Evolutionary conservation across 371 early-diverging fungal species (phyloP).

Genomic region (Mucor sp.): DNA sequence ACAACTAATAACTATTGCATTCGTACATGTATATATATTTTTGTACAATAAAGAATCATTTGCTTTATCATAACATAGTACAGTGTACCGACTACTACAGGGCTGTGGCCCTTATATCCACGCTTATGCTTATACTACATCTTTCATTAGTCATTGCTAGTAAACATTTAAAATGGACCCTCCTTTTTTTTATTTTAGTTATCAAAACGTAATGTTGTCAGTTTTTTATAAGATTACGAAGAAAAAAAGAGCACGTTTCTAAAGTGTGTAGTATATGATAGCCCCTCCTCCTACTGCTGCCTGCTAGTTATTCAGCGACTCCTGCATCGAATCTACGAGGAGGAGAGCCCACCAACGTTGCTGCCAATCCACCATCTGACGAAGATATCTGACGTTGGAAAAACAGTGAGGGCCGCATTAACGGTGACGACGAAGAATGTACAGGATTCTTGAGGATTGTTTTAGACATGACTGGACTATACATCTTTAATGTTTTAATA

Average conservation of each 20-base stretch:
- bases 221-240: too few relatives aligned
- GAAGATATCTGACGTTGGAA: conserved; percentile 15
- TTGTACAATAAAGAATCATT: neutral
- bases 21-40: neutral
- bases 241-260: too few relatives aligned
- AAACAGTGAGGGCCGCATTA: conserved; percentile 16
- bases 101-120: too few relatives aligned
- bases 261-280: neutral
- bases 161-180: too few relatives aligned
- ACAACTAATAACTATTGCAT: neutral
- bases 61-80: too few relatives aligned
- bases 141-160: too few relatives aligned
- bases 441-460: neutral
- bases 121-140: too few relatives aligned
- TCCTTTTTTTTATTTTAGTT: too few relatives aligned
- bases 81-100: too few relatives aligned
- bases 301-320: conserved; percentile 9
- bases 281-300: neutral
- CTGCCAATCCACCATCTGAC: conserved; percentile 31
- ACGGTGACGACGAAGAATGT: conserved; percentile 16
- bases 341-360: conserved; percentile 40
- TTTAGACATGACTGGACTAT: neutral
- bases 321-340: conserved; percentile 20
- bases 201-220: too few relatives aligned
- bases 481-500: neutral